These are phyloP conservation scores for Cladosporium sp. DNA, from an alignment of 2,329 filamentous ascomycete genomes.

Conservation along the genomic window DNA sequence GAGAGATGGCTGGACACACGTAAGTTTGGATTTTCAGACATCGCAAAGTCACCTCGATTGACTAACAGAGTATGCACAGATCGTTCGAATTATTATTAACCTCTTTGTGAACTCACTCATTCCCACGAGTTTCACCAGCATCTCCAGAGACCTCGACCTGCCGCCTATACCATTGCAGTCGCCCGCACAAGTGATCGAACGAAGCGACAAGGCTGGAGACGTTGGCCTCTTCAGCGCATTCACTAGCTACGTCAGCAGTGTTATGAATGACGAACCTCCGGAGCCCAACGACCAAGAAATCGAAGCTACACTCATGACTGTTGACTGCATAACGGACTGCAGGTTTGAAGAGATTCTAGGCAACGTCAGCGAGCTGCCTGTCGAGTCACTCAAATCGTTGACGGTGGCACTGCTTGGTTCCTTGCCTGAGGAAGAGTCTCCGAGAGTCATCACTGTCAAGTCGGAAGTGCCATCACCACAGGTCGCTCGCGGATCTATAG, in stretches of 20 bases:
- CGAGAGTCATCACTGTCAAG: conserved; percentile 85
- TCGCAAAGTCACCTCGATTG: not conserved
- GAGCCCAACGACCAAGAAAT: conserved; percentile 97
- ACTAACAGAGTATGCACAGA: conserved; percentile 54
- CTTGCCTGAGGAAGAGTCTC: conserved; percentile 82
- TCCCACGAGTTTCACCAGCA: conserved; percentile 71
- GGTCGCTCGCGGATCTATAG: conserved; percentile 59
- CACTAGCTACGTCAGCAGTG: conserved; percentile 96
- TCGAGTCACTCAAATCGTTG: conserved; percentile 59
- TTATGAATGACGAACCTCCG: conserved; percentile 94
- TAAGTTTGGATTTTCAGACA: conserved; percentile 46
- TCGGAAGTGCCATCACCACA: conserved; percentile 70
- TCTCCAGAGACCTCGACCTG: conserved; percentile 67
- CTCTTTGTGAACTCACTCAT: conserved; percentile 94
- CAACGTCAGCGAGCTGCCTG: conserved; percentile 72
- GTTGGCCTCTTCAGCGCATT: conserved; percentile 90
- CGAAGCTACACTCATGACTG: conserved; percentile 89
- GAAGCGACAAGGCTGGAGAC: conserved; percentile 74
- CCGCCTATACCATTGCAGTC: conserved; percentile 84
- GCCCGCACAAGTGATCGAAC: conserved; percentile 89
- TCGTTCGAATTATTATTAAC: conserved; percentile 90
- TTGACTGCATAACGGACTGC: conserved; percentile 91
- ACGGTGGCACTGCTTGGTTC: conserved; percentile 75
- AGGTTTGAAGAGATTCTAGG: conserved; percentile 77
- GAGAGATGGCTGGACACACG: conserved; percentile 73